phyloP scores from a whole-genome alignment of 371 early-diverging fungal genomes.

The Mortierella sp. region DNA sequence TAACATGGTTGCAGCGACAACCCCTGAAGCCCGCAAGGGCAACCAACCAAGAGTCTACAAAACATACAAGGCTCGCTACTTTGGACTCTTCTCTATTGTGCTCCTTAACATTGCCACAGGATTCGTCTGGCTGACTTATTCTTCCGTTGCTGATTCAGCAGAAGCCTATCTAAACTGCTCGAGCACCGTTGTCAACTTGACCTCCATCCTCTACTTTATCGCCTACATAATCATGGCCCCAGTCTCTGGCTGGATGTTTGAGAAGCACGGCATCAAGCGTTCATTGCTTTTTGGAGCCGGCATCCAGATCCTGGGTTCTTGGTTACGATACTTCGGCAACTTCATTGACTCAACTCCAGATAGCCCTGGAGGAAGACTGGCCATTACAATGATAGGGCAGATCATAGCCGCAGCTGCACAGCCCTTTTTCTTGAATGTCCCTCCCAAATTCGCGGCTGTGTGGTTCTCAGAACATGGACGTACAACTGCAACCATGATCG shows the following conservation, averaged over 20 bases:
- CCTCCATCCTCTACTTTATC: constrained; percentile 61
- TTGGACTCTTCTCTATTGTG: constrained; percentile 49
- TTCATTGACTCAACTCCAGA: constrained; percentile 53
- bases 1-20: too few species aligned
- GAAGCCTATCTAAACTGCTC: constrained; percentile 33
- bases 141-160: constrained; percentile 31
- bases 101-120: constrained; percentile 47
- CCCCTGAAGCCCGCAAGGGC: neutral
- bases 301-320: constrained; percentile 63
- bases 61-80: constrained; percentile 35
- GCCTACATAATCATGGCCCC: constrained; percentile 59
- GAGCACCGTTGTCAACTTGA: constrained; percentile 50
- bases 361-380: constrained; percentile 56
- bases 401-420: constrained; percentile 67
- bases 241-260: constrained; percentile 62
- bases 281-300: constrained; percentile 62
- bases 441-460: constrained; percentile 70
- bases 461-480: constrained; percentile 77
- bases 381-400: constrained; percentile 69
- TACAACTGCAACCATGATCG: constrained; percentile 74
- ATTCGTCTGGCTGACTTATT: constrained; percentile 51
- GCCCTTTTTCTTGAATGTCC: constrained; percentile 72
- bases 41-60: constrained; percentile 17
- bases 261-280: constrained; percentile 61
- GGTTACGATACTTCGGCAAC: constrained; percentile 67